phyloP scores from a whole-genome alignment of 805 yeast species.

The Sungouiozyma intestinalis region DNA sequence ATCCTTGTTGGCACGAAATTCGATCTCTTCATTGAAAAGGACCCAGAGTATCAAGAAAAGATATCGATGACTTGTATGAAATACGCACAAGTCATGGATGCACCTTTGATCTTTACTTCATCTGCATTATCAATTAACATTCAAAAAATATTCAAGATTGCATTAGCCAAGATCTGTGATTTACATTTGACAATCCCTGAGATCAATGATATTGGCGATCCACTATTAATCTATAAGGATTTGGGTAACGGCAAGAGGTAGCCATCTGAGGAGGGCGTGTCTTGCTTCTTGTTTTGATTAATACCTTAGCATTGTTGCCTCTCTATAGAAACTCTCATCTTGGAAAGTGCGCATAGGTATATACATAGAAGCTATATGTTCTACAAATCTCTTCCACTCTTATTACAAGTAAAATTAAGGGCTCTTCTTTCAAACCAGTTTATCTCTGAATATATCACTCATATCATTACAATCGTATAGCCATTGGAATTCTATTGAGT shows the following conservation, averaged over 20 bases:
- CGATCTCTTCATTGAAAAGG: constrained; percentile 72
- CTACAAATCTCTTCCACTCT: no score
- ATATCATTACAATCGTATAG: constrained; percentile 8
- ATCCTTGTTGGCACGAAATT: constrained; percentile 88
- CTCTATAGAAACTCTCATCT: no score
- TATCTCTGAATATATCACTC: neutral
- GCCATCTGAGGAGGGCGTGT: no score
- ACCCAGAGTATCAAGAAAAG: constrained; percentile 72
- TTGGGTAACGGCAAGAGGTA: constrained; percentile 12
- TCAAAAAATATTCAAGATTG: constrained; percentile 85
- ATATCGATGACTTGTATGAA: constrained; percentile 73
- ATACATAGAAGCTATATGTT: no score
- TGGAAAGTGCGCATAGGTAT: no score
- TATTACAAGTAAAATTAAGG: no score
- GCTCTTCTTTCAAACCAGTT: neutral
- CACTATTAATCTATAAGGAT: constrained; percentile 57
- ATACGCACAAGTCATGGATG: constrained; percentile 83
- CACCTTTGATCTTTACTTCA: constrained; percentile 78
- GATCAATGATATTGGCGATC: constrained; percentile 81
- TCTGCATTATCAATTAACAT: constrained; percentile 87
- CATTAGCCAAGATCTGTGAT: constrained; percentile 84
- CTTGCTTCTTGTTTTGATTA: neutral
- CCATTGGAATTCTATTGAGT: constrained; percentile 40
- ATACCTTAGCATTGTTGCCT: no score
- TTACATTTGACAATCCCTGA: constrained; percentile 75